A percentile compares a stretch with the other conserved stretches of the same genome.
phyloP scores from a whole-genome alignment of 208 protist genomes.

The Acanthamoeba triangularis region DNA sequence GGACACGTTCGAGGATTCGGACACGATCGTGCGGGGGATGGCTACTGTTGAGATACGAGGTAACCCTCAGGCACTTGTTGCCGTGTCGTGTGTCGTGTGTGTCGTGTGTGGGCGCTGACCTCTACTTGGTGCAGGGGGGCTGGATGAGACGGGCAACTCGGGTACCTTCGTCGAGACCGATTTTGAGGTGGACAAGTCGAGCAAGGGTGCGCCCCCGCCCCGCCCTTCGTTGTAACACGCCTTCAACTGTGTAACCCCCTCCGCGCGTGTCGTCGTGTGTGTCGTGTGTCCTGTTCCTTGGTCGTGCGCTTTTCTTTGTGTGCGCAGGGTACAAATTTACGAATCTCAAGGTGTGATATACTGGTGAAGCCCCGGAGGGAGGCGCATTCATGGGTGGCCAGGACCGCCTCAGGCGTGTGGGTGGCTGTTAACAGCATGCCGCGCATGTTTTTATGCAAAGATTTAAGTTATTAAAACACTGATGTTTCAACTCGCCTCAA shows the following conservation, averaged over 20 bases:
- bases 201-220: background rate
- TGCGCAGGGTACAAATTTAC: conserved; percentile 35
- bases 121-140: background rate
- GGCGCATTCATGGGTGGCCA: background rate
- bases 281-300: background rate
- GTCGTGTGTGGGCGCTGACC: background rate
- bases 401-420: too few relatives aligned
- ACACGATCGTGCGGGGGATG: conserved; percentile 61
- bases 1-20: conserved; percentile 62
- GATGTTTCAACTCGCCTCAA: too few relatives aligned
- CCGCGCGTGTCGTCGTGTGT: background rate
- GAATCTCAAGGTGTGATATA: conserved; percentile 39
- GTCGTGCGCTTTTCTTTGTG: background rate
- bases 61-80: background rate
- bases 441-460: too few relatives aligned
- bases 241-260: background rate
- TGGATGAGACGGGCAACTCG: conserved; percentile 51
- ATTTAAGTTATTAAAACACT: too few relatives aligned
- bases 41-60: conserved; percentile 70
- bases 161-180: conserved; percentile 67
- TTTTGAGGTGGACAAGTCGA: conserved; percentile 47
- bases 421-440: too few relatives aligned
- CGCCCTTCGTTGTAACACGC: background rate
- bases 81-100: background rate
- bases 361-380: background rate